Base-by-base conservation (phyloP, 257 asterid species). In the Echites panduratus region DNA sequence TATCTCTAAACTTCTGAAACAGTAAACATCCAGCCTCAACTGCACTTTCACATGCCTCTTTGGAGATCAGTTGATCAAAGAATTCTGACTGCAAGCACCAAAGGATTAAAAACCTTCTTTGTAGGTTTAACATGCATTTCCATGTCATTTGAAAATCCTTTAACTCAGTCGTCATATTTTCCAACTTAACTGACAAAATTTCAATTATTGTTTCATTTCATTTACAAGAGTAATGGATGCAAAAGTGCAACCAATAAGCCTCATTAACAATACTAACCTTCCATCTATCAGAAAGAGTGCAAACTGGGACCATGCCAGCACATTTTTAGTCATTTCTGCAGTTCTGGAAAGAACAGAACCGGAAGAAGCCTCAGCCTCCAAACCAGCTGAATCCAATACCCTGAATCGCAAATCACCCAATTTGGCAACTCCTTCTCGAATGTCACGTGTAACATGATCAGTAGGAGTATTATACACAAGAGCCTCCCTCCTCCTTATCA, bases 401-500 rank as follows among this genome's bases (percentile, higher is more conserved):
- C 88, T 87, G 70, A 95, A 95, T 79, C 97, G 85, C 85, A 92
- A 80, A 77, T 89, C 91, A 63, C 99, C 95, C 85, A 92, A 76
- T 82, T 90, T 92, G 10, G 98, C 98, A 80, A 95, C 85, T 71
- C 99, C 99, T 72, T 95, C 98, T 71, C 98, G 82, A 79, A 95
- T 87, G 66, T 95, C 99, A 44, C 97, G 90, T 6, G 98, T 92
- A 66, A 95, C 99, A 80, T 95, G 96, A 73, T 90, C 99, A 75
- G 87, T 89, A 19, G 98, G 98, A 63, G 97, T 95, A 83, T 95
- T 92, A 86, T 90, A 92, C 66, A 95, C 99, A 76, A 95, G 97
- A 29, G 98, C 98, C 83, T 95, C 99, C 87, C 99, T 90, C 87
- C 97, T 87, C 59, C 96, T 86, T 82, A 92, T 92, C 90, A 95